A percentile compares a stretch with the other conserved stretches of the same genome.
These are phyloP conservation scores for Penicillium janthinellum DNA, from an alignment of 2,329 filamentous ascomycete genomes.

Conservation along the genomic window DNA sequence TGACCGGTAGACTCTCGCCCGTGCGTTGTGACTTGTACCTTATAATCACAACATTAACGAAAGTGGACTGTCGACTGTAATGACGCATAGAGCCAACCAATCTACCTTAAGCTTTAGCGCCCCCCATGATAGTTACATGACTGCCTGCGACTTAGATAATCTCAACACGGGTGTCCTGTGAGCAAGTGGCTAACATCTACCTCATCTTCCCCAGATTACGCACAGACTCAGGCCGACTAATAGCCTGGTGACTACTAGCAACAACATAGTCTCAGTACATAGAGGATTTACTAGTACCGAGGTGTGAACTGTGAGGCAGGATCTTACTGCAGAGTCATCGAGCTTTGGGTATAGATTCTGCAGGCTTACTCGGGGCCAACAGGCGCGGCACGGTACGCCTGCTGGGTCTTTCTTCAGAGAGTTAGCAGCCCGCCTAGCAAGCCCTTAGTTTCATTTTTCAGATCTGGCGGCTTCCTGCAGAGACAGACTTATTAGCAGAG, in stretches of 20 bases:
- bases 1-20: not conserved
- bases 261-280: no score
- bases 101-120: not conserved
- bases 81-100: not conserved
- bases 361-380: not conserved
- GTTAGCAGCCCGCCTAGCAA: not conserved
- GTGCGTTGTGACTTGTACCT: not conserved
- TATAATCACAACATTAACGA: not conserved
- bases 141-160: not conserved
- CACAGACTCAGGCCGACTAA: not conserved
- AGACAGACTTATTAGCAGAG: not conserved
- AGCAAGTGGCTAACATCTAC: not conserved
- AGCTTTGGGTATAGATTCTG: not conserved
- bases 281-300: not conserved
- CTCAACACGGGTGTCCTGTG: not conserved
- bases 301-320: not conserved
- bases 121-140: not conserved
- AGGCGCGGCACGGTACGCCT: not conserved
- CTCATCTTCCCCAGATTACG: not conserved
- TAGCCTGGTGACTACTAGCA: not conserved
- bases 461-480: not conserved
- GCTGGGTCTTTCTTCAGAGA: conserved; percentile 1
- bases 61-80: not conserved
- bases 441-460: not conserved
- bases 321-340: not conserved